Evolutionary conservation across 2,329 filamentous ascomycete genomes (phyloP).

Genomic region (Fusarium agapanthi): DNA sequence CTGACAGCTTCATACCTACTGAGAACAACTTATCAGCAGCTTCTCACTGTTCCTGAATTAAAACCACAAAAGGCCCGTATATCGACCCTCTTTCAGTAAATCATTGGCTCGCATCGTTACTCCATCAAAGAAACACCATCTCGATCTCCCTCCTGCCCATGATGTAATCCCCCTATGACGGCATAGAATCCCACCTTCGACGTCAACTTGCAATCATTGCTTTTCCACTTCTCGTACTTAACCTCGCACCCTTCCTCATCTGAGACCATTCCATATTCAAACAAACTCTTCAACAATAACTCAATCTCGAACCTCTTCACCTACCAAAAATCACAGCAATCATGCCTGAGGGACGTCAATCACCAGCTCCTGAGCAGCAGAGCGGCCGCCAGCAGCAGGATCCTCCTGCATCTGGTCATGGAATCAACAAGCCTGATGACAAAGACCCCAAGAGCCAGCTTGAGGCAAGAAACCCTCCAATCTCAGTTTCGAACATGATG

Average conservation of each 20-base stretch:
- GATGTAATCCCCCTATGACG: conserved; percentile 44
- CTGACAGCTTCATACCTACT: conserved; percentile 11
- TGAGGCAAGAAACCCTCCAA: conserved; percentile 50
- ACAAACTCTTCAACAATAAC: background rate
- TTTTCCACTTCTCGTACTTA: conserved; percentile 13
- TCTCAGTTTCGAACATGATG: rapidly evolving
- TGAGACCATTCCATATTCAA: conserved; percentile 1
- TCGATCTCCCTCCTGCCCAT: conserved; percentile 29
- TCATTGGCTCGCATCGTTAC: background rate
- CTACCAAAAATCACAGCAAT: conserved; percentile 46
- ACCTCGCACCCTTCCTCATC: background rate
- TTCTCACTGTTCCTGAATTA: conserved; percentile 1
- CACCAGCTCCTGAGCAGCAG: conserved; percentile 77
- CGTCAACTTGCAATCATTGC: conserved; percentile 39
- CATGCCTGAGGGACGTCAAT: conserved; percentile 82
- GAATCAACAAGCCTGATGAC: conserved; percentile 59
- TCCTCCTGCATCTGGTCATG: conserved; percentile 65
- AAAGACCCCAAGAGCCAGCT: conserved; percentile 61
- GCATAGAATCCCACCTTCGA: conserved; percentile 35
- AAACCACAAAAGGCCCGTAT: background rate
- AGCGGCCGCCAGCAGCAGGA: conserved; percentile 70
- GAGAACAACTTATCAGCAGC: background rate
- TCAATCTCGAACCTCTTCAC: background rate
- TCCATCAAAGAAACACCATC: conserved; percentile 11
- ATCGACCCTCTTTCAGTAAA: background rate